Evolutionary conservation across 345 rosid genomes (phyloP), one percentile per base, ranked within the genome.

Genomic region (Ceriops tagal): DNA sequence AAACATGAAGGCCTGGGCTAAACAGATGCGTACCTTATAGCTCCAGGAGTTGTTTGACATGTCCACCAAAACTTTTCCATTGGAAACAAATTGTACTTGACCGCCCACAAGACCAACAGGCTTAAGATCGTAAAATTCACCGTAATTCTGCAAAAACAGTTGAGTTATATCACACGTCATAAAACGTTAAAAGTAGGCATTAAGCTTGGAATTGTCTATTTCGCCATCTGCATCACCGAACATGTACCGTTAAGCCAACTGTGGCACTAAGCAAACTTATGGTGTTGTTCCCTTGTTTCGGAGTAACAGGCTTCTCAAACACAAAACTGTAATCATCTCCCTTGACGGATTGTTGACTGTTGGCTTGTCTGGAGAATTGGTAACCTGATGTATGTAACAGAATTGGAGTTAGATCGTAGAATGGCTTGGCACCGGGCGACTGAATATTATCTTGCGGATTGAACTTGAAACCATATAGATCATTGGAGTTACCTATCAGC

Each of bases 251-350:
- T 30, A 69, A 60, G 31, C 72, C 72, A 60, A 69, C 65, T 8
- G 72, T 69, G 31, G 72, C 72, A 31, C 58, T 60, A 46, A 69
- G 72, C 30, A 59, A 32, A 46, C 28, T 49, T 47, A 59, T 69
- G 47, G 24, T 16, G n/a, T 69, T 69, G 1, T 8, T 60, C 21
- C 65, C 72, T 9, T 28, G 6, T 18, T 49, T 31, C 49, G 60
- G 58, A 19, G 71, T 5, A 58, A 46, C 34, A 39, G 71, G 39
- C 43, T 46, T 58, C 55, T 68, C 64, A 27, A 68, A 68, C 37
- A 2, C 34, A 37, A 68, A 68, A 37, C 37, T 56, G 62, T 15
- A 57, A 16, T 67, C 62, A n/a, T 43, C 56, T 57, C 71, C 71
- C 37, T 39, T 27, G 34, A 35, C 55, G 11, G 24, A 24, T 37